Conservation (phyloP, 176 grass and related monocot species). For the Aegilops tauschii region DNA sequence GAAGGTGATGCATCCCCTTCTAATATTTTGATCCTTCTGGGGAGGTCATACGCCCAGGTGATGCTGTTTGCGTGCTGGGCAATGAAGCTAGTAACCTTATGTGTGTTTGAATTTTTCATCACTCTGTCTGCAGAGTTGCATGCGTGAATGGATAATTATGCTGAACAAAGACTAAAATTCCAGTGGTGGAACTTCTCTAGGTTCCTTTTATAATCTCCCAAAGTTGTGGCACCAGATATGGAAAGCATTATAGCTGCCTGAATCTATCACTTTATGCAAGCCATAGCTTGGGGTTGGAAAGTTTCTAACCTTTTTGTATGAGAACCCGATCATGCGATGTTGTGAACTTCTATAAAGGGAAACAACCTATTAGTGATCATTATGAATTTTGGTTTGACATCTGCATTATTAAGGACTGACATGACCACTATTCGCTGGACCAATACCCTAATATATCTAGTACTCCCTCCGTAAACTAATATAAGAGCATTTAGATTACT, state of each 20-base stretch:
- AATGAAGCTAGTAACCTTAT: conserved; percentile 2
- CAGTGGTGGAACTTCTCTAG: conserved; percentile 10
- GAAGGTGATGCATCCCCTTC: conserved; percentile 32
- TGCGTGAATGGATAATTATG: conserved; percentile 29
- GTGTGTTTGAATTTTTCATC: conserved; percentile 17
- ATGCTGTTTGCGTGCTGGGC: conserved; percentile 16
- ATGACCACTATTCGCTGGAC: background rate
- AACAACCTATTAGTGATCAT: conserved; percentile 5
- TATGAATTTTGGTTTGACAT: conserved; percentile 11
- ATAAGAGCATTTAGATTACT: too few relatives aligned
- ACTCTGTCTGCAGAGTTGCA: conserved; percentile 22
- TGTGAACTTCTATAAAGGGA: conserved; percentile 13
- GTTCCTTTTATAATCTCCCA: conserved; percentile 8
- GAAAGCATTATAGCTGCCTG: conserved; percentile 2
- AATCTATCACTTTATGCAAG: conserved; percentile 12
- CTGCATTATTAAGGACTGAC: background rate
- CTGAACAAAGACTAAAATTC: conserved; percentile 20
- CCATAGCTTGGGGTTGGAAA: conserved; percentile 7
- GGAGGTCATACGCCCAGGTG: background rate
- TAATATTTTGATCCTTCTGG: conserved; percentile 13
- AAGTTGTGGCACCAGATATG: conserved; percentile 7
- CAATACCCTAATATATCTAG: background rate
- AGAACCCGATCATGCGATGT: background rate
- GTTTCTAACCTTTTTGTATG: conserved; percentile 4
- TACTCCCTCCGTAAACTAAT: too few relatives aligned